phyloP scores from a whole-genome alignment of 2,329 filamentous ascomycete genomes.

The Hymenoscyphus linearis region DNA sequence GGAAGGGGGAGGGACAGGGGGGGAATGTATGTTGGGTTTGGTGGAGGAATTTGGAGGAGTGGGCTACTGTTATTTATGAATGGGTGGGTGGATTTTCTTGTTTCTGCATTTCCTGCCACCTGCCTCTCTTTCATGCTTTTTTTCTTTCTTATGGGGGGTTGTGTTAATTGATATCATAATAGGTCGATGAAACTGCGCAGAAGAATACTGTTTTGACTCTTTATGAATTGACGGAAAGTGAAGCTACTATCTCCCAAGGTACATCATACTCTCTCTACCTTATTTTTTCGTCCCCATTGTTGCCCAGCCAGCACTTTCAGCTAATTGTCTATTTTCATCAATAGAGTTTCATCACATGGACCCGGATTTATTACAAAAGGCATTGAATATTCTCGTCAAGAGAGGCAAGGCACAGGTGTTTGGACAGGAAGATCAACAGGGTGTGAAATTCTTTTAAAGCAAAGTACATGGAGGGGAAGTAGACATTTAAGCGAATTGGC shows the following conservation, averaged over 20 bases:
- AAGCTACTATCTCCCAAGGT: constrained; percentile 67
- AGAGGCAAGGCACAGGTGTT: constrained; percentile 91
- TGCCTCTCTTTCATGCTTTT: too few relatives aligned
- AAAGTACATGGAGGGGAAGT: constrained; percentile 7
- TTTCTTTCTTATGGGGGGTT: constrained; percentile 1
- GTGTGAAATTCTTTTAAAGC: constrained; percentile 87
- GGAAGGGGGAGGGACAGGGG: constrained; percentile 33
- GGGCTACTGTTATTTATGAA: constrained; percentile 70
- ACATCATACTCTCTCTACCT: constrained; percentile 26
- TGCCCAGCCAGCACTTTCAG: not conserved
- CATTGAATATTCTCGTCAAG: constrained; percentile 78
- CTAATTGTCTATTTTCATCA: not conserved
- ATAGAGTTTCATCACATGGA: constrained; percentile 87
- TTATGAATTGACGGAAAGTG: constrained; percentile 87
- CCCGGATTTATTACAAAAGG: constrained; percentile 70
- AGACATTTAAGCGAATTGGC: constrained; percentile 3
- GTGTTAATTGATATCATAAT: not conserved
- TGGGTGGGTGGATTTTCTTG: constrained; percentile 54
- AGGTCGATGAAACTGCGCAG: constrained; percentile 78
- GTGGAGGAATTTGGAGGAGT: constrained; percentile 86
- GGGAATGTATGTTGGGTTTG: constrained; percentile 66
- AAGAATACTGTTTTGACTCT: constrained; percentile 85
- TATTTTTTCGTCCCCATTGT: not conserved
- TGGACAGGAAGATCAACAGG: constrained; percentile 78
- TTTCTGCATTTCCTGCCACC: too few relatives aligned